These are phyloP conservation scores for Phytophthora pistaciae DNA, from an alignment of 352 stramenopile species.

Conservation along the genomic window DNA sequence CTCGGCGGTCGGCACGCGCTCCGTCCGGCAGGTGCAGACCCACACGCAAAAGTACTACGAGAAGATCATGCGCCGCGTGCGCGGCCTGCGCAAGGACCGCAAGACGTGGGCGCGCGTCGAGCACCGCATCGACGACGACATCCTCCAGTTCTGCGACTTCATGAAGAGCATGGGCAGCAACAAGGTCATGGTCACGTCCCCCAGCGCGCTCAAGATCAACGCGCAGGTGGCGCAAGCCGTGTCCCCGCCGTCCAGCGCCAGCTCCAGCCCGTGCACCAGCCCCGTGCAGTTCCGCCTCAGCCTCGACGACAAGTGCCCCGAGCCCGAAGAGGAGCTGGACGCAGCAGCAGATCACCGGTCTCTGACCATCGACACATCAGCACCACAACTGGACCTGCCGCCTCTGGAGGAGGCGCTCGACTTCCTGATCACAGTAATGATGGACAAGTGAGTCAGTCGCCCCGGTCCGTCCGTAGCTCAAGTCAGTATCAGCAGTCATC, in stretches of 20 bases:
- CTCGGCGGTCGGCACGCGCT: slow-evolving; percentile 52
- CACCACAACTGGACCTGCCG: slow-evolving; percentile 34
- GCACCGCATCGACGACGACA: slow-evolving; percentile 67
- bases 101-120: slow-evolving; percentile 58
- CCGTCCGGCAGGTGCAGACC: slow-evolving; percentile 73
- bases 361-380: slow-evolving; percentile 5
- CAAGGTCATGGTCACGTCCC: slow-evolving; percentile 33
- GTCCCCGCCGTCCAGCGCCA: slow-evolving; percentile 33
- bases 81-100: slow-evolving; percentile 67
- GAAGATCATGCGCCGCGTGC: slow-evolving; percentile 72
- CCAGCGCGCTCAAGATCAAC: slow-evolving; percentile 22
- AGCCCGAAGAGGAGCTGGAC: slow-evolving; percentile 24
- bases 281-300: slow-evolving; percentile 25
- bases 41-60: slow-evolving; percentile 78
- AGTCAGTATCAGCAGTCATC: slow-evolving; percentile 1
- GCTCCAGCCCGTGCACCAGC: slow-evolving; percentile 37
- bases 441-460: slow-evolving; percentile 34
- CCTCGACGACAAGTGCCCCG: slow-evolving; percentile 17
- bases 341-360: slow-evolving; percentile 10
- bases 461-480: neutral
- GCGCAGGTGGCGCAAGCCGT: slow-evolving; percentile 5
- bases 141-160: slow-evolving; percentile 57
- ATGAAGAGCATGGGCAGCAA: slow-evolving; percentile 48
- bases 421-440: slow-evolving; percentile 54
- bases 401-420: slow-evolving; percentile 63